Evolutionary conservation across 129 eudicot species (phyloP).

Genomic region (Smallanthus sonchifolius): DNA sequence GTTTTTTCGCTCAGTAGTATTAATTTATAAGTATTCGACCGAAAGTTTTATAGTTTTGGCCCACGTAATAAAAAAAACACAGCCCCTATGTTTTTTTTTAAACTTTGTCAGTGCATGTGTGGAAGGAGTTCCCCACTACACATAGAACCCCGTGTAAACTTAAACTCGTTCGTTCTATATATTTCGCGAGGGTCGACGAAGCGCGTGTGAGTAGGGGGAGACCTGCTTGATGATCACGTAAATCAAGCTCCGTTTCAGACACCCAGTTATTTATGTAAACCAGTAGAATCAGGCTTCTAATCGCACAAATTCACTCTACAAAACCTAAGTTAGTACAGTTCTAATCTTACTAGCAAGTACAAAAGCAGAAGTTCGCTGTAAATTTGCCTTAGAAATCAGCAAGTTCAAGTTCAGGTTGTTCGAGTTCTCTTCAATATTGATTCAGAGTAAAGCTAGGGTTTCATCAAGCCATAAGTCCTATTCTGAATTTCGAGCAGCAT

Average conservation of each 20-base stretch:
- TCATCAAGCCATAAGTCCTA: slow-evolving; percentile 62
- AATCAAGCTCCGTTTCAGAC: neutral
- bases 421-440: slow-evolving; percentile 13
- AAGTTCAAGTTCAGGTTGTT: slow-evolving; percentile 12
- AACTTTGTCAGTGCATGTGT: too few relatives aligned
- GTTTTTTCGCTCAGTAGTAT: too few relatives aligned
- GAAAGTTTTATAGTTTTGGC: too few relatives aligned
- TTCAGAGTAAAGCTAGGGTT: slow-evolving; percentile 35
- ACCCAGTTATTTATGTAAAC: neutral
- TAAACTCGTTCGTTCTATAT: neutral
- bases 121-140: too few relatives aligned
- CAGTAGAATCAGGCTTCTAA: neutral
- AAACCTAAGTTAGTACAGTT: slow-evolving; percentile 4
- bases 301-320: neutral
- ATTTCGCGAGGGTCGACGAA: neutral
- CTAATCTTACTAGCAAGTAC: neutral
- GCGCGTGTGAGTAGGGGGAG: neutral
- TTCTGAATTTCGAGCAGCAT: slow-evolving; percentile 97
- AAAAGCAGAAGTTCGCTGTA: slow-evolving; percentile 15
- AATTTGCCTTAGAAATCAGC: slow-evolving; percentile 32
- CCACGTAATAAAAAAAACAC: too few relatives aligned
- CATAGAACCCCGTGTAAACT: neutral
- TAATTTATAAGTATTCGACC: too few relatives aligned
- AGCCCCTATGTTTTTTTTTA: too few relatives aligned
- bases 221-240: too few relatives aligned